Conservation (phyloP, 441 rosid genomes). For the Brassica hybrid region DNA sequence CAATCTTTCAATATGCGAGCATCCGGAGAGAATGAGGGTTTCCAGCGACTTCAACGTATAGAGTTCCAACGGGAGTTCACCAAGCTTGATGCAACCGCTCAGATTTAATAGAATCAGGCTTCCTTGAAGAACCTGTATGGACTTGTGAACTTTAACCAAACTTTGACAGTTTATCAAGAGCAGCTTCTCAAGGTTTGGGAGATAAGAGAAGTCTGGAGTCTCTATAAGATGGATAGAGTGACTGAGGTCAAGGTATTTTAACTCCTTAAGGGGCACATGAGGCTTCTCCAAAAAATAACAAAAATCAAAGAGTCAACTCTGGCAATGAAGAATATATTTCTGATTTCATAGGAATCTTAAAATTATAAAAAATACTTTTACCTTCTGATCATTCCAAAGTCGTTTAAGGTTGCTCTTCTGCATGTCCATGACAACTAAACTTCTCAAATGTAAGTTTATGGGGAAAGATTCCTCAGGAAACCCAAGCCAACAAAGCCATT, state of each 20-base stretch:
- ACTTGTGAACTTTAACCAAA: neutral
- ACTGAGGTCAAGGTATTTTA: slow-evolving; percentile 18
- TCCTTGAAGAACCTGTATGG: neutral
- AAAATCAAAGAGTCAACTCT: neutral
- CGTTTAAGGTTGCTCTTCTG: slow-evolving; percentile 3
- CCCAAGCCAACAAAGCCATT: slow-evolving; percentile 14
- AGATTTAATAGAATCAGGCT: neutral
- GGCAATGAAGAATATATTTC: neutral
- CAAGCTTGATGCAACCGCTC: neutral
- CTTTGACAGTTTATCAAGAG: slow-evolving; percentile 6
- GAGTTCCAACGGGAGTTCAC: neutral
- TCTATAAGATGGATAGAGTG: neutral
- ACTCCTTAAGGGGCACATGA: neutral
- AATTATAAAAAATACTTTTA: neutral
- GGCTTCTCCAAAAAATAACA: neutral
- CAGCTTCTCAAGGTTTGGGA: slow-evolving; percentile 28
- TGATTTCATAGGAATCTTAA: neutral
- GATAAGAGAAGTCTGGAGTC: slow-evolving; percentile 29
- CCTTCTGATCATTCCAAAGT: neutral
- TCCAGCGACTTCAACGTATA: neutral
- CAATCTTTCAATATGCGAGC: slow-evolving; percentile 3
- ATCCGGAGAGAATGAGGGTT: neutral
- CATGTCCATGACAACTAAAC: neutral
- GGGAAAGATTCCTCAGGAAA: neutral
- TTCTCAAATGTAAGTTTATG: neutral